Evolutionary conservation across 768 basidiomycete species (phyloP), one percentile per base, ranked within the genome.

Genomic region (Collybiopsis luxurians): DNA sequence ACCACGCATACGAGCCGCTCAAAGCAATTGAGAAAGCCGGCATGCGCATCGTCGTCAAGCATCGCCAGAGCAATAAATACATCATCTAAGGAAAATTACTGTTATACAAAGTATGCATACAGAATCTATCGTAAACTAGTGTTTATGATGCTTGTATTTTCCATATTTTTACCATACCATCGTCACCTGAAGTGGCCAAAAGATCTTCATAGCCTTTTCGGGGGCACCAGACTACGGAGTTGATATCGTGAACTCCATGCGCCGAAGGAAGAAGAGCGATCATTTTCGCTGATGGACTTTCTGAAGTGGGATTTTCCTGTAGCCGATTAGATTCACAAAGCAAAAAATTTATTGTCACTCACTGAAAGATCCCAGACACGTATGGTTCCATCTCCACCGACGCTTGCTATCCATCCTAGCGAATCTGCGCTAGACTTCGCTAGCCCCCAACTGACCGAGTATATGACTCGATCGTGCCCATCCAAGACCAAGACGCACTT

Each of bases 241-340:
- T 98, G 24, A 95, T 81, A 66, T 99, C 97, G 62, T 82, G 76
- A 1, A 92, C 85, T 1, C 83, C 90, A 64, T 99, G 97, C 1
- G 92, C 87, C 11, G 80, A 73, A 17, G 80, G 72, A 2, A 87
- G 60, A 1, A 74, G 74, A 0, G 84, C 84, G 24, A 96, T 75
- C 0, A 92, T 71, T 30, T 70, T 74, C 45, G 85, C 66, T 38
- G 58, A 58, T n/a, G 70, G 68, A 19, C 59, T 51, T 52, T 63
- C 62, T 23, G 62, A 57, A 19, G 50, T 24, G 4, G 50, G 6
- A n/a, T 61, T 51, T 56, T 70, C 72, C 75, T 78, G 45, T 1
- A 48, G 47, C 31, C 4, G 44, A 26, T 19, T 50, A 39, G 46
- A 31, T 17, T 12, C 15, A 34, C 39, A 58, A 53, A 26, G 55